Conservation (phyloP, 2,329 filamentous ascomycete genomes). For the Mycosphaerella sp. region DNA sequence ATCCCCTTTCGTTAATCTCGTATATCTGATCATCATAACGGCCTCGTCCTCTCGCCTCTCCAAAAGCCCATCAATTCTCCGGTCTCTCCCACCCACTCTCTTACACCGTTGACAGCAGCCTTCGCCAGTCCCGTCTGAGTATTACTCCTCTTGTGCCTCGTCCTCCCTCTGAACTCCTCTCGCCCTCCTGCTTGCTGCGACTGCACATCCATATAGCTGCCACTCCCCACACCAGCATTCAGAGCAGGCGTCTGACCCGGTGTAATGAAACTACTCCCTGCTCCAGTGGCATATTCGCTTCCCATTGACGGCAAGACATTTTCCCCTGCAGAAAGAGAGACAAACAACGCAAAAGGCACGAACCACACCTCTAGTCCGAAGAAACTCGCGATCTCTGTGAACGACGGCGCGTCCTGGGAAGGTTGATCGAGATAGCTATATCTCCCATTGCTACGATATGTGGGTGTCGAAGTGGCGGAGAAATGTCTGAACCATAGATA, state of each 20-base stretch:
- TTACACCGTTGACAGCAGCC: conserved; percentile 53
- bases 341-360: conserved; percentile 90
- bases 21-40: conserved; percentile 26
- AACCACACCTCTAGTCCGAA: conserved; percentile 97
- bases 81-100: conserved; percentile 58
- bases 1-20: neutral
- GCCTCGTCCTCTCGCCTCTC: conserved; percentile 53
- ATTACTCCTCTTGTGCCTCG: conserved; percentile 46
- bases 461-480: conserved; percentile 55
- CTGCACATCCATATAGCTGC: conserved; percentile 5
- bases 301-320: conserved; percentile 93
- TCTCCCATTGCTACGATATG: conserved; percentile 49
- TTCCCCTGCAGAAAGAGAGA: conserved; percentile 87
- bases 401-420: conserved; percentile 59
- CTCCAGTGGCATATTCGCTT: conserved; percentile 61
- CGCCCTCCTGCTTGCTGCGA: conserved; percentile 41
- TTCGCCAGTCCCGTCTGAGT: conserved; percentile 52
- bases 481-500: conserved; percentile 97
- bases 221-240: conserved; percentile 17
- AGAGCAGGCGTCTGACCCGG: conserved; percentile 37
- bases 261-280: conserved; percentile 46
- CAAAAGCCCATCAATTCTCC: conserved; percentile 58
- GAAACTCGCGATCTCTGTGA: conserved; percentile 91
- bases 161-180: conserved; percentile 34
- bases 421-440: conserved; percentile 32